phyloP scores from a whole-genome alignment of 768 basidiomycete species.

The Holtermannia corniformis region DNA sequence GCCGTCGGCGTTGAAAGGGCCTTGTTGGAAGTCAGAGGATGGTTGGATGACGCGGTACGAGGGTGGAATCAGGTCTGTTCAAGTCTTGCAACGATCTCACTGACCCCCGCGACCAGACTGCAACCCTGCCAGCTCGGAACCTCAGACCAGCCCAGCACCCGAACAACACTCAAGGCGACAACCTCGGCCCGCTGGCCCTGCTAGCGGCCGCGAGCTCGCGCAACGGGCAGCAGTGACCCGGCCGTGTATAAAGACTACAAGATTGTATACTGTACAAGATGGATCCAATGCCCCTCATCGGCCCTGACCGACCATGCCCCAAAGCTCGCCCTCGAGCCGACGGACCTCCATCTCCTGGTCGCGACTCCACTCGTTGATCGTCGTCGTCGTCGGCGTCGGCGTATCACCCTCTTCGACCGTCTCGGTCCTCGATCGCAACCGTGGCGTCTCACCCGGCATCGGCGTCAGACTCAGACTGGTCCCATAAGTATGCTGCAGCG shows the following conservation, averaged over 20 bases:
- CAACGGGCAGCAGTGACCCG: too few species aligned
- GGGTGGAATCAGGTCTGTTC: slow-evolving; percentile 19
- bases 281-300: too few species aligned
- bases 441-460: not conserved
- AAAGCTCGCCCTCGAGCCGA: not conserved
- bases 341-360: not conserved
- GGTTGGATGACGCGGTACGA: slow-evolving; percentile 30
- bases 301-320: not conserved
- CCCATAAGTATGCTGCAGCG: not conserved
- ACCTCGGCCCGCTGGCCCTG: not conserved
- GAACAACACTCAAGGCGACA: not conserved
- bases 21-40: slow-evolving; percentile 31
- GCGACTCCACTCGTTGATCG: not conserved
- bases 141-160: not conserved
- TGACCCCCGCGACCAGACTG: not conserved
- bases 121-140: not conserved
- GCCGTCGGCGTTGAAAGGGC: slow-evolving; percentile 22
- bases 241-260: too few species aligned
- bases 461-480: not conserved
- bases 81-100: not conserved
- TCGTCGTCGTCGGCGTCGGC: not conserved
- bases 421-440: too few species aligned
- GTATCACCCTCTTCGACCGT: not conserved
- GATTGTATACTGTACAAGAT: too few species aligned
- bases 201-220: not conserved